Percentiles rank a stretch among this genome's conserved stretches.
Conservation (phyloP, 768 basidiomycete species). For the Mycena polygramma region DNA sequence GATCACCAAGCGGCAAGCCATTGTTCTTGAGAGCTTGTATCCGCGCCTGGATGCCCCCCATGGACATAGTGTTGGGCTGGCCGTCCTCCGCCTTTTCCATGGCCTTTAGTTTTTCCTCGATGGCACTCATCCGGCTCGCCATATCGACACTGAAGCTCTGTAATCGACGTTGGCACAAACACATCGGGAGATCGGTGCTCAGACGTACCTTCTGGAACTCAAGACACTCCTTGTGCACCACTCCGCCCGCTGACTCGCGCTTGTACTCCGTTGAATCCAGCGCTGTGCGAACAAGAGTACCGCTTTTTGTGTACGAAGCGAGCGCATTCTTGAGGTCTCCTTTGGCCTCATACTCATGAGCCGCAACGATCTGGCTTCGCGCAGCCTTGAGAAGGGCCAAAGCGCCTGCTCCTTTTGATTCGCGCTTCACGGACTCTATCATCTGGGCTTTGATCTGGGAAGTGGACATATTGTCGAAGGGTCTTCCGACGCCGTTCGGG, state of each 20-base stretch:
- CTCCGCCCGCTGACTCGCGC: constrained; percentile 64
- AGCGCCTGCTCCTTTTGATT: constrained; percentile 71
- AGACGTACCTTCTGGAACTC: constrained; percentile 74
- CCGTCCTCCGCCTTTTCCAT: constrained; percentile 60
- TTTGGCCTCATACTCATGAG: constrained; percentile 63
- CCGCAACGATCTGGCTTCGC: constrained; percentile 66
- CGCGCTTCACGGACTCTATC: constrained; percentile 61
- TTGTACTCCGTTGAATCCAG: constrained; percentile 73
- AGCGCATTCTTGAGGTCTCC: constrained; percentile 76
- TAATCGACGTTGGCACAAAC: constrained; percentile 14
- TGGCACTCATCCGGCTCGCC: constrained; percentile 49
- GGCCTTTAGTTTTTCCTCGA: constrained; percentile 62
- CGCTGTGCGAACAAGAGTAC: constrained; percentile 66
- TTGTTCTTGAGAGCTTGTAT: constrained; percentile 80
- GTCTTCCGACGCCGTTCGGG: constrained; percentile 35
- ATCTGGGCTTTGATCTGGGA: constrained; percentile 60
- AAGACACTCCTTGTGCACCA: constrained; percentile 71
- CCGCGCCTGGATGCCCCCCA: constrained; percentile 86
- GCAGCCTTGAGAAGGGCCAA: constrained; percentile 74
- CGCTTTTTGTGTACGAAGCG: constrained; percentile 71
- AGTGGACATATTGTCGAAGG: constrained; percentile 53
- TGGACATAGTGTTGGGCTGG: constrained; percentile 59
- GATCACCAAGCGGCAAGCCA: constrained; percentile 66
- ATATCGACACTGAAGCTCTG: constrained; percentile 58
- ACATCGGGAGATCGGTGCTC: constrained; percentile 28